These are phyloP conservation scores for Umbellularia californica DNA, from an alignment of 164 flowering plant genomes.

Conservation along the genomic window DNA sequence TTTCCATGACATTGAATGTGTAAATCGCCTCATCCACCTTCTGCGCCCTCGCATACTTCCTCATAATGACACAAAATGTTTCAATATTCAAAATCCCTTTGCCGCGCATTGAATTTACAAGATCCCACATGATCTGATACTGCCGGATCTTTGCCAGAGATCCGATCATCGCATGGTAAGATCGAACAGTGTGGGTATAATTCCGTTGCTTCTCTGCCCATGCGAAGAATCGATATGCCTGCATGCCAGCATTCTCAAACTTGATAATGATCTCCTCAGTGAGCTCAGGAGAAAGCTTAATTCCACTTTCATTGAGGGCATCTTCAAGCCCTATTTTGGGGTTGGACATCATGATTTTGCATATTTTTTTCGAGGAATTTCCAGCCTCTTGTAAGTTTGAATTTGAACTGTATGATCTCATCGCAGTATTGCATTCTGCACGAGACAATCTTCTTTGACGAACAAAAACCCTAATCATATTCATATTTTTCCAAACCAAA, in stretches of 20 bases:
- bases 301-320: conserved; percentile 57
- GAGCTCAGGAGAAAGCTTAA: conserved; percentile 50
- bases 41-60: conserved; percentile 74
- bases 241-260: conserved; percentile 87
- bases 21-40: conserved; percentile 79
- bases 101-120: conserved; percentile 62
- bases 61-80: conserved; percentile 81
- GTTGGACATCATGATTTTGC: conserved; percentile 59
- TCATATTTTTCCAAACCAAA: background rate
- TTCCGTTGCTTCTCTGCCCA: conserved; percentile 80
- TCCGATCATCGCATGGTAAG: conserved; percentile 75
- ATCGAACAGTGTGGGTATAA: conserved; percentile 56
- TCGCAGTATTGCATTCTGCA: background rate
- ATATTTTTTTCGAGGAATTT: conserved; percentile 33
- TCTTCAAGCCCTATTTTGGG: conserved; percentile 58
- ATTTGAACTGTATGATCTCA: conserved; percentile 10
- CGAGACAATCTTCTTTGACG: background rate
- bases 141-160: conserved; percentile 84
- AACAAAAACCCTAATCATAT: background rate
- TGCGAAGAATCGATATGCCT: conserved; percentile 67
- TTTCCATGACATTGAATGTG: conserved; percentile 81
- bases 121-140: conserved; percentile 85
- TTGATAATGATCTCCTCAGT: conserved; percentile 67
- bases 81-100: conserved; percentile 60
- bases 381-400: conserved; percentile 16